Base-by-base conservation (phyloP, 495 filamentous ascomycete genomes). In the Annulohypoxylon bovei region DNA sequence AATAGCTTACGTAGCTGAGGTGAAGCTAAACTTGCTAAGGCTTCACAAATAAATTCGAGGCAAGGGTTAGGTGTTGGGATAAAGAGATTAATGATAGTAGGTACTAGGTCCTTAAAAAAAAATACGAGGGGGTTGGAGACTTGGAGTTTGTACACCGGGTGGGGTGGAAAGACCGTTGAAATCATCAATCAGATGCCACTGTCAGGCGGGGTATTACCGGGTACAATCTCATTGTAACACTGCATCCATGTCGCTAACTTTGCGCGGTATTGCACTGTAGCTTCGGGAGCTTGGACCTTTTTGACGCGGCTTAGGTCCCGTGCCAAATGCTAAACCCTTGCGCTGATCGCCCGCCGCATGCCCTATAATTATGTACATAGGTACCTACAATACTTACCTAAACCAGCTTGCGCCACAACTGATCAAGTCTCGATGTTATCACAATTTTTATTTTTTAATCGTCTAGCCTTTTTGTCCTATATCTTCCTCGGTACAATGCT, bases 81-180 rank as follows among this genome's bases (percentile, higher is more conserved):
- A 16, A 23, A 59, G 12, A 55, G 40, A 40, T 47, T 14, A 14
- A 53, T 25, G 46, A 50, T 23, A 11, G 8, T 4, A 23, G 25
- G 53, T 63, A 44, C 18, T 11, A 42, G n/a, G n/a, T n/a, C n/a
- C n/a, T n/a, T n/a, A n/a, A n/a, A n/a, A 47, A 59, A 60, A 65
- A 70, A 65, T 70, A 18, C 64, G 70, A 72, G 65, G 68, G 40
- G 70, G 70, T 68, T 72, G 70, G 70, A 68, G 30, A 47, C 54
- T 55, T 72, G 70, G 70, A 68, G 30, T 54, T 60, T 60, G 47
- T 64, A 59, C 37, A 22, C 11, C 28, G 37, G 50, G 68, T 54
- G 55, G 68, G 55, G 62, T 35, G 37, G 22, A 33, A 46, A 37
- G 37, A 14, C 25, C 18, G 28, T 52, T 54, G 53, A 56, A 71